phyloP scores from a whole-genome alignment of 345 rosid genomes.

The Heritiera fomes region DNA sequence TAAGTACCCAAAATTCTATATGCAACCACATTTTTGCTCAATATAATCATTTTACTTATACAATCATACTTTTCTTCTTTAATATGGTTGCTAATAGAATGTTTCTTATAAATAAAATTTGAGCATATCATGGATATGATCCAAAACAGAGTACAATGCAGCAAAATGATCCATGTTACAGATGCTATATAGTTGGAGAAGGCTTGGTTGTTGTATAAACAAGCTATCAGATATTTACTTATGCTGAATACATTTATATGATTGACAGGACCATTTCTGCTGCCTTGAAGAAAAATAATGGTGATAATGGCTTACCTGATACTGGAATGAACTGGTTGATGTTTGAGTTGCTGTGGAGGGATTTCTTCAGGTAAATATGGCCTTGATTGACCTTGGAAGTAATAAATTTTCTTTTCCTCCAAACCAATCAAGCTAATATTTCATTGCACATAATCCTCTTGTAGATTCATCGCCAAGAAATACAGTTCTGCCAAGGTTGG shows the following conservation, averaged over 20 bases:
- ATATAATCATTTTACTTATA: no score
- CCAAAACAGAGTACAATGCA: neutral
- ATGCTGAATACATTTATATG: constrained; percentile 23
- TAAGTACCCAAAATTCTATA: constrained; percentile 8
- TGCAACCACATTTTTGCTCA: no score
- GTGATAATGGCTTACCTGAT: constrained; percentile 45
- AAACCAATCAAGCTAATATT: neutral
- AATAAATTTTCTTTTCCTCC: neutral
- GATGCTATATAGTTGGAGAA: neutral
- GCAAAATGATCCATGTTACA: neutral
- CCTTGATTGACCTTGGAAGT: neutral
- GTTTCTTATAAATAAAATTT: neutral
- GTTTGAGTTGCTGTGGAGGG: constrained; percentile 94
- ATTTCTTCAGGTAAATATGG: constrained; percentile 78
- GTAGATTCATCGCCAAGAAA: constrained; percentile 86
- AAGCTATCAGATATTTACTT: constrained; percentile 3
- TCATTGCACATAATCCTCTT: neutral
- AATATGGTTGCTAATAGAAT: no score
- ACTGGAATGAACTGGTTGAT: constrained; percentile 76
- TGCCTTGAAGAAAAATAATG: constrained; percentile 31
- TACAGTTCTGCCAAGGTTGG: constrained; percentile 65
- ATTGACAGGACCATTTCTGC: constrained; percentile 37
- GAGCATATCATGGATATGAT: neutral
- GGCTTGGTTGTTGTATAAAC: neutral
- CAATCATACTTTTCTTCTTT: no score